phyloP scores from a whole-genome alignment of 1,284 basidiomycete species.

The Leccinum fallax region DNA sequence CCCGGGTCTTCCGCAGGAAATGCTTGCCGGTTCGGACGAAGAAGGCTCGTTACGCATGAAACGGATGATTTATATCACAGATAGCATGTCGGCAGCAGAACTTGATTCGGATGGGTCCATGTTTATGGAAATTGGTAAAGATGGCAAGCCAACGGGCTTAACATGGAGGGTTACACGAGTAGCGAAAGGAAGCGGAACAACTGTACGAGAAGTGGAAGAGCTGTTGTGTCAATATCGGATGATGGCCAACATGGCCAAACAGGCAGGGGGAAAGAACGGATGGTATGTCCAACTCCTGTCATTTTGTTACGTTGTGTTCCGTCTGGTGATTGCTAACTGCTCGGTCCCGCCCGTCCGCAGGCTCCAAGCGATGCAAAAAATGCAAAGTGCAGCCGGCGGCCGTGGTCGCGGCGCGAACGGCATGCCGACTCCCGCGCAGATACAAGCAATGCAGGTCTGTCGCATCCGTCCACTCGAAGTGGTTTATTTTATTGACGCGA shows the following conservation, averaged over 20 bases:
- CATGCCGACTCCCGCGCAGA: slow-evolving; percentile 89
- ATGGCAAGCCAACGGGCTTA: slow-evolving; percentile 79
- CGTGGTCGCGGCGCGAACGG: slow-evolving; percentile 84
- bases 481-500: slow-evolving; percentile 11
- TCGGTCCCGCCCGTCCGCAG: slow-evolving; percentile 36
- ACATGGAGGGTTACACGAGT: slow-evolving; percentile 90
- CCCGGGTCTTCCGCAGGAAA: slow-evolving; percentile 89
- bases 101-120: slow-evolving; percentile 94
- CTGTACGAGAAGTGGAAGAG: slow-evolving; percentile 96
- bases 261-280: slow-evolving; percentile 95
- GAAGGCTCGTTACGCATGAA: slow-evolving; percentile 93
- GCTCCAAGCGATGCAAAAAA: slow-evolving; percentile 88
- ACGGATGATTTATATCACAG: slow-evolving; percentile 98
- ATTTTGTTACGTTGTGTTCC: slow-evolving; percentile 7
- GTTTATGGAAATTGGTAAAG: slow-evolving; percentile 84
- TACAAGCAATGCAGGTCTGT: slow-evolving; percentile 86
- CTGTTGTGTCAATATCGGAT: slow-evolving; percentile 93
- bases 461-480: slow-evolving; percentile 2
- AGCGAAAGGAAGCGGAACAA: slow-evolving; percentile 94
- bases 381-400: slow-evolving; percentile 84
- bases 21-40: slow-evolving; percentile 90
- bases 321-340: slow-evolving; percentile 3
- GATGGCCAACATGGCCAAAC: slow-evolving; percentile 98
- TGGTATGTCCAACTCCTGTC: slow-evolving; percentile 51
- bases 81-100: slow-evolving; percentile 94